Base-by-base conservation (phyloP, 2,329 filamentous ascomycete genomes). In the Alternaria infectoria region DNA sequence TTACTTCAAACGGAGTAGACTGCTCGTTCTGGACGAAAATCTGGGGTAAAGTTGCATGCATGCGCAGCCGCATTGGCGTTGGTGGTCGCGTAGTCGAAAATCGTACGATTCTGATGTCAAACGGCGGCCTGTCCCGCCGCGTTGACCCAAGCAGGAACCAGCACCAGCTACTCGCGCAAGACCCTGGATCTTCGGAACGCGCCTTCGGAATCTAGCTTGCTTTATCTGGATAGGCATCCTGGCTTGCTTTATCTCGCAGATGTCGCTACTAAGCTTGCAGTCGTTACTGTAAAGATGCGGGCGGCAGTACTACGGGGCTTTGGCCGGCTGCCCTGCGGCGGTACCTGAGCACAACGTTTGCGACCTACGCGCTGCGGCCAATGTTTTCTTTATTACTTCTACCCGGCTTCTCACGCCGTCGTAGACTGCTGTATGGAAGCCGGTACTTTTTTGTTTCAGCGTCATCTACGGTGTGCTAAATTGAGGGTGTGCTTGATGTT, bases 91-190 rank as follows among this genome's bases (percentile, higher is more conserved):
- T 52, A 44, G 17, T 21, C 36, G 44, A 69, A 67, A 70, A 72
- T 77, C 73, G 69, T 77, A 76, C 71, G 74, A 76, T 73, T 73
- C 60, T 72, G 57, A 71, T 72, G 69, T 72, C 67, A 71, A 67
- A 57, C 55, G 57, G 60, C 61, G 40, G 66, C 49, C 54, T 44
- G 59, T 62, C 54, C 61, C 59, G 61, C 60, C 49, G 30, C 49
- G 30, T 49, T 40, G 50, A 59, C 32, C 47, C 30, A 54, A 44
- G 30, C 43, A 50, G 49, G 32, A 36, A 36, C 32, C 49, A 51
- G 45, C 23, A 47, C 28, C 49, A 51, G 28, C 49, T 36, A 50
- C 30, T 28, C 50, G 43, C 28, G 44, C 15, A 21, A 32, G 60
- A 62, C 50, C 60, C 60, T 62, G 60, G 45, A 59, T 62, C 44